These are phyloP conservation scores for Rosa rugosa DNA, from an alignment of 306 rosid species.

Conservation along the genomic window DNA sequence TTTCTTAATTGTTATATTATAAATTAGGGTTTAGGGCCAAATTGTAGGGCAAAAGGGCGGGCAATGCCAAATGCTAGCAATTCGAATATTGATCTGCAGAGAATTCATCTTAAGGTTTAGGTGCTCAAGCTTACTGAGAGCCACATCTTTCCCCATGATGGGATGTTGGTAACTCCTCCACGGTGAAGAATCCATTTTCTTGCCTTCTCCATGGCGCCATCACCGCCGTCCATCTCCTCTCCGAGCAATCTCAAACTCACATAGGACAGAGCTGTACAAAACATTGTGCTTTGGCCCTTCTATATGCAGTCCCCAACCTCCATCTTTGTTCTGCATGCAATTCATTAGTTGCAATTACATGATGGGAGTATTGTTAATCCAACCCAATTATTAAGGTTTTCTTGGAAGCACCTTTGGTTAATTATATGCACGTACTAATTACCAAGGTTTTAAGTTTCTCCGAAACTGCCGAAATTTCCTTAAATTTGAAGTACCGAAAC, in stretches of 20 bases:
- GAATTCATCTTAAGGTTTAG: neutral
- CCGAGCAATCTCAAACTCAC: slow-evolving; percentile 66
- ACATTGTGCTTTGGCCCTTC: slow-evolving; percentile 80
- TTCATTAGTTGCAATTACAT: no score
- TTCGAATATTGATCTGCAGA: neutral
- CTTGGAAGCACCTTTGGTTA: no score
- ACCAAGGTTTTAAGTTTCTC: no score
- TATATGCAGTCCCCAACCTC: slow-evolving; percentile 91
- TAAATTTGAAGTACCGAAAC: no score
- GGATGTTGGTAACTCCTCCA: slow-evolving; percentile 58
- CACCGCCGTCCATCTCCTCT: slow-evolving; percentile 45
- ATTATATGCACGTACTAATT: no score
- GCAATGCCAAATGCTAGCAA: neutral
- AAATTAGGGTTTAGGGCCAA: neutral
- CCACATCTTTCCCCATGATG: slow-evolving; percentile 87
- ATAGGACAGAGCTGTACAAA: slow-evolving; percentile 58
- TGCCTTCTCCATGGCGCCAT: slow-evolving; percentile 49
- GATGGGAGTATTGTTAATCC: no score
- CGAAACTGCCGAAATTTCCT: no score
- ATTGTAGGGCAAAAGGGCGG: neutral
- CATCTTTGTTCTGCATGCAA: slow-evolving; percentile 56
- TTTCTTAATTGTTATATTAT: neutral
- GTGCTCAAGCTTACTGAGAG: slow-evolving; percentile 50
- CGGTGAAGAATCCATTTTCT: slow-evolving; percentile 70
- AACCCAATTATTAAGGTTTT: no score